Conservation (phyloP, 2,329 filamentous ascomycete species). For the Penicillium sp. region DNA sequence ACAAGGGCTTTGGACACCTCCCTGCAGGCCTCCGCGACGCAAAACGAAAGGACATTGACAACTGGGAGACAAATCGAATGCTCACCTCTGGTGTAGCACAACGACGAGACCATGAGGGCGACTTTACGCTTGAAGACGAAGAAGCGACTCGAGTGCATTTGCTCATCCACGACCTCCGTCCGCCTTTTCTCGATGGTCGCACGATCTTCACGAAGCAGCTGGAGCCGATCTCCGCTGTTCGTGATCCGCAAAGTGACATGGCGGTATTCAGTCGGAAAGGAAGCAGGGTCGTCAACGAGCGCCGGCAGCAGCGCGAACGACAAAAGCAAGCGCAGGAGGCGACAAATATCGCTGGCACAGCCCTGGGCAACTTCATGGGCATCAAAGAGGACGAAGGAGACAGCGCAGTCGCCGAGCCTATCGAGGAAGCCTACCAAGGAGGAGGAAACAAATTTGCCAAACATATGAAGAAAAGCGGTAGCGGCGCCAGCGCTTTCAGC, state of each 20-base stretch:
- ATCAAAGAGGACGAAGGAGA: conserved; percentile 87
- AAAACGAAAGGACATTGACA: conserved; percentile 91
- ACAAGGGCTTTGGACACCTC: conserved; percentile 36
- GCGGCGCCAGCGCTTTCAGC: conserved; percentile 83
- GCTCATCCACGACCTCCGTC: conserved; percentile 87
- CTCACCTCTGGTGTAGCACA: conserved; percentile 94
- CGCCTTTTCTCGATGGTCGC: conserved; percentile 90
- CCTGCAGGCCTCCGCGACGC: conserved; percentile 39
- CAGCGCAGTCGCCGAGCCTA: conserved; percentile 74
- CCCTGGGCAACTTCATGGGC: conserved; percentile 91
- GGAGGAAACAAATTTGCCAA: conserved; percentile 76
- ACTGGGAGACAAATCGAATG: conserved; percentile 99
- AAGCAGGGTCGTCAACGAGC: conserved; percentile 87
- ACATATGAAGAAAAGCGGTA: conserved; percentile 82
- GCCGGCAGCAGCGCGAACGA: conserved; percentile 85
- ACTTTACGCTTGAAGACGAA: conserved; percentile 81
- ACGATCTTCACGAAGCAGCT: conserved; percentile 97
- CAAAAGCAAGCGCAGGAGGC: conserved; percentile 94
- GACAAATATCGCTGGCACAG: conserved; percentile 87
- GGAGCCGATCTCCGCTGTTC: conserved; percentile 88
- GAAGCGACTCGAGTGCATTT: conserved; percentile 87
- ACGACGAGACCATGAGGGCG: conserved; percentile 72
- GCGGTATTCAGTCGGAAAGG: conserved; percentile 96
- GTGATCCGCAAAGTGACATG: conserved; percentile 96
- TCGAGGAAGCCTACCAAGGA: conserved; percentile 65